Percentiles rank a stretch among this genome's conserved stretches.
These are phyloP conservation scores for Mycena epipterygia DNA, from an alignment of 768 basidiomycete genomes.

Conservation along the genomic window DNA sequence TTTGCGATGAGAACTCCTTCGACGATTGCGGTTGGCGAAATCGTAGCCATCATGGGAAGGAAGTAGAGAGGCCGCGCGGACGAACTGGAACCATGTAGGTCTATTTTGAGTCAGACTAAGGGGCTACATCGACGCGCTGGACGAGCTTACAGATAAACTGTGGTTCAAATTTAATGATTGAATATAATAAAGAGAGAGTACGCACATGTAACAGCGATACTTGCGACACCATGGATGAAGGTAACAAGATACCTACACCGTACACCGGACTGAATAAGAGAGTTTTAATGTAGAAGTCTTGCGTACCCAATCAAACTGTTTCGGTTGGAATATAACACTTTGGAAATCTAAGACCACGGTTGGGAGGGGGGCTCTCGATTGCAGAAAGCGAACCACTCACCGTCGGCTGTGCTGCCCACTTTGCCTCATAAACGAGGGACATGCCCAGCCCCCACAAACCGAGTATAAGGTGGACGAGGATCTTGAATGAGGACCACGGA, in stretches of 20 bases:
- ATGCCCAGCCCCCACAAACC: constrained; percentile 41
- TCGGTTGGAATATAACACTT: not conserved
- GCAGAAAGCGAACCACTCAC: not conserved
- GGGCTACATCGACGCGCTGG: not conserved
- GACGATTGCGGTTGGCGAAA: constrained; percentile 54
- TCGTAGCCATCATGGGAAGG: constrained; percentile 47
- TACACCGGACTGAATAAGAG: not conserved
- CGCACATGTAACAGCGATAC: not conserved
- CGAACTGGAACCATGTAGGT: constrained; percentile 53
- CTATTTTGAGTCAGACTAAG: not conserved
- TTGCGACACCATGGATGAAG: not conserved
- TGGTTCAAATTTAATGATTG: not conserved
- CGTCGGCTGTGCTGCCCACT: constrained; percentile 2
- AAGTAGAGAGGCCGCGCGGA: constrained; percentile 49
- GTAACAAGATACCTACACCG: not conserved
- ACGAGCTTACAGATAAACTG: constrained; percentile 14
- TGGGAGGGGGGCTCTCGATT: too few relatives aligned
- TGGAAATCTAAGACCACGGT: not conserved
- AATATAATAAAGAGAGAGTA: not conserved
- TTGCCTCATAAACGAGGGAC: not conserved
- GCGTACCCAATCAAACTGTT: not conserved
- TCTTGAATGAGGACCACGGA: constrained; percentile 52
- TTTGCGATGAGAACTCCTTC: constrained; percentile 47
- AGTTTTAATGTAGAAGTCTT: not conserved
- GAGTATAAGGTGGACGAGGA: constrained; percentile 57